Conservation (phyloP, 768 basidiomycete species). For the Piloderma croceum region DNA sequence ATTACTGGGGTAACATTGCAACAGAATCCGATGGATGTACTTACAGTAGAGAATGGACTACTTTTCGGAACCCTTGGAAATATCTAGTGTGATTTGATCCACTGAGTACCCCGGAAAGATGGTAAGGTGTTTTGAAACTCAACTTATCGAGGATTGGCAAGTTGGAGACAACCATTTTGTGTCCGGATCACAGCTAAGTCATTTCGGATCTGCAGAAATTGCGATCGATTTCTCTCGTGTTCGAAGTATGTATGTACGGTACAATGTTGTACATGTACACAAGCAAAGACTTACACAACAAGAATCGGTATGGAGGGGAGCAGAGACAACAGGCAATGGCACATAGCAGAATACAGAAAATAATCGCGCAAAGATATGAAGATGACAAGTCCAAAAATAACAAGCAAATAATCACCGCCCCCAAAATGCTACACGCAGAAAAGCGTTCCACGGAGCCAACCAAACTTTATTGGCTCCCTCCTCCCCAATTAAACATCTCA, state of each 20-base stretch:
- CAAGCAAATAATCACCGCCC: not conserved
- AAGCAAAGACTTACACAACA: too few relatives aligned
- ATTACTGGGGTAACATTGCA: not conserved
- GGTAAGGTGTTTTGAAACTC: conserved; percentile 18
- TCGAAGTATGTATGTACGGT: too few relatives aligned
- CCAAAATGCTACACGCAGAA: not conserved
- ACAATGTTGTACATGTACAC: too few relatives aligned
- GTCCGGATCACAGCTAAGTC: too few relatives aligned
- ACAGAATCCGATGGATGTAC: conserved; percentile 22
- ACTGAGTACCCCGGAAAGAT: conserved; percentile 7
- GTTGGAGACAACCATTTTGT: conserved; percentile 64
- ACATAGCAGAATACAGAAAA: too few relatives aligned
- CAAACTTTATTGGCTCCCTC: not conserved
- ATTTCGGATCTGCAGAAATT: too few relatives aligned
- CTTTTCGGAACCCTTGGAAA: conserved; percentile 42
- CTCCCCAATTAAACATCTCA: conserved; percentile 54
- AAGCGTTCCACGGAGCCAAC: not conserved
- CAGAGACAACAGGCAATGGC: too few relatives aligned
- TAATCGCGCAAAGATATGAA: too few relatives aligned
- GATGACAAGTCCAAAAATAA: not conserved
- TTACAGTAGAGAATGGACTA: conserved; percentile 31
- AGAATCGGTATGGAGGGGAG: too few relatives aligned
- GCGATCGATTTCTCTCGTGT: too few relatives aligned
- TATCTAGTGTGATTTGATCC: conserved; percentile 41
- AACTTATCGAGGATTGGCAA: conserved; percentile 74